A percentile compares a stretch with the other conserved stretches of the same genome.
phyloP scores from a whole-genome alignment of 2,329 filamentous ascomycete species.

The Curvularia hawaiiensis region DNA sequence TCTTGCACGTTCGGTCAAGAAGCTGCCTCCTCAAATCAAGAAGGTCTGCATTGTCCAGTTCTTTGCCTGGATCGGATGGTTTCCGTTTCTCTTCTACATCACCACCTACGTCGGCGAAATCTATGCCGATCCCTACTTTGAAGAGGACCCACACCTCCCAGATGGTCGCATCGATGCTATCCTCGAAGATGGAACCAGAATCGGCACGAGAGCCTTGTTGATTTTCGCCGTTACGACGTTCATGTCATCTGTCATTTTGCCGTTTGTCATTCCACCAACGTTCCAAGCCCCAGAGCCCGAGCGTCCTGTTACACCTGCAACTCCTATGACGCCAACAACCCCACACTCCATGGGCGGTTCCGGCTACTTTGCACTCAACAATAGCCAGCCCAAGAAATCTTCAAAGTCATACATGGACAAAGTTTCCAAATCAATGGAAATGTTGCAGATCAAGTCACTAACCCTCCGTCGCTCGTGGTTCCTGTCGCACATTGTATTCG shows the following conservation, averaged over 20 bases:
- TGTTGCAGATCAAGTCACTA: constrained; percentile 77
- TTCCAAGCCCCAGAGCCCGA: constrained; percentile 60
- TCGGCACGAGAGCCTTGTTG: constrained; percentile 87
- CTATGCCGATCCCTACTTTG: constrained; percentile 82
- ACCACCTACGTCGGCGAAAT: constrained; percentile 94
- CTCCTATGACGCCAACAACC: constrained; percentile 43
- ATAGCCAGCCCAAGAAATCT: constrained; percentile 23
- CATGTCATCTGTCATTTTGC: constrained; percentile 78
- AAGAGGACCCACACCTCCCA: constrained; percentile 77
- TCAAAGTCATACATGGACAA: constrained; percentile 31
- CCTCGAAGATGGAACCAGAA: constrained; percentile 83
- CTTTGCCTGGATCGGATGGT: constrained; percentile 94
- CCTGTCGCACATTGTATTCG: constrained; percentile 81
- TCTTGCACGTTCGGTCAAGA: constrained; percentile 76
- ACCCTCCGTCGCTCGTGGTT: constrained; percentile 91
- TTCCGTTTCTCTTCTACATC: constrained; percentile 93
- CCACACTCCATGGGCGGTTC: constrained; percentile 41
- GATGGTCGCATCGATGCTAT: constrained; percentile 75
- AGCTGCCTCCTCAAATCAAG: constrained; percentile 79
- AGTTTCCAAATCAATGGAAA: constrained; percentile 55
- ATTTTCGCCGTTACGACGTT: constrained; percentile 88
- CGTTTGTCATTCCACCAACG: constrained; percentile 82
- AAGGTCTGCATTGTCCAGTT: constrained; percentile 70
- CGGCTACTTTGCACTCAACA: constrained; percentile 41
- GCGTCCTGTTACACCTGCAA: constrained; percentile 49